These are phyloP conservation scores for Peronospora destructor DNA, from an alignment of 352 stramenopile genomes.

Conservation along the genomic window DNA sequence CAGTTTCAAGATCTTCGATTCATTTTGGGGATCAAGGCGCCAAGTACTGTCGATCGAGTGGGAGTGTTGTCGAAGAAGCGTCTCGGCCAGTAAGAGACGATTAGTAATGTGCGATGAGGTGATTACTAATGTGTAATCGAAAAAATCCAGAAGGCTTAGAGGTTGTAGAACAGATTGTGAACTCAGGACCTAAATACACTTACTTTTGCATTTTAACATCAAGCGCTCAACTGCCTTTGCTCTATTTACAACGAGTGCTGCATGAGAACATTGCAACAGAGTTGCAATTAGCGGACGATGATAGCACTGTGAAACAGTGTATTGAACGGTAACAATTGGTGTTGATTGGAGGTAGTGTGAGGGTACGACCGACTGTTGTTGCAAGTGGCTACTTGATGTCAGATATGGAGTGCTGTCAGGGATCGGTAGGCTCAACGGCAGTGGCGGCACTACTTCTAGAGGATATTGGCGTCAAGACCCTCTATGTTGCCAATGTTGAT, in stretches of 20 bases:
- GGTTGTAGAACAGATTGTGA: too few relatives aligned
- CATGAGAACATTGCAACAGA: slow-evolving; percentile 60
- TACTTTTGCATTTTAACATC: too few relatives aligned
- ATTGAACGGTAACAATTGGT: slow-evolving; percentile 41
- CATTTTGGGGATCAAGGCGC: too few relatives aligned
- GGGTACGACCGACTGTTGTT: slow-evolving; percentile 2
- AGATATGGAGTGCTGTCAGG: slow-evolving; percentile 69
- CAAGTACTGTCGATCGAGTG: too few relatives aligned
- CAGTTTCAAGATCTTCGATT: too few relatives aligned
- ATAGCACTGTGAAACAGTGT: slow-evolving; percentile 44
- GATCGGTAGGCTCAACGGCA: slow-evolving; percentile 52
- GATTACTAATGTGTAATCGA: too few relatives aligned
- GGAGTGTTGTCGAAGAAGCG: too few relatives aligned
- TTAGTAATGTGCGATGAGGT: too few relatives aligned
- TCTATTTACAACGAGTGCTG: slow-evolving; percentile 59
- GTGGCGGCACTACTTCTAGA: slow-evolving; percentile 49
- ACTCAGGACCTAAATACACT: too few relatives aligned
- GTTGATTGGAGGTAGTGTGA: neutral
- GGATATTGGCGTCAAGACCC: slow-evolving; percentile 26
- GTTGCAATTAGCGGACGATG: slow-evolving; percentile 30
- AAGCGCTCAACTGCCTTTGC: too few relatives aligned
- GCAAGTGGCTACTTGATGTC: slow-evolving; percentile 64
- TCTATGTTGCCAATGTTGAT: slow-evolving; percentile 67
- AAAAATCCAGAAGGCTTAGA: too few relatives aligned
- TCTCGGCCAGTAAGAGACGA: too few relatives aligned